A percentile compares a stretch with the other conserved stretches of the same genome.
These are phyloP conservation scores for Aspergillus coremiiformis DNA, from an alignment of 495 filamentous ascomycete genomes.

Conservation along the genomic window DNA sequence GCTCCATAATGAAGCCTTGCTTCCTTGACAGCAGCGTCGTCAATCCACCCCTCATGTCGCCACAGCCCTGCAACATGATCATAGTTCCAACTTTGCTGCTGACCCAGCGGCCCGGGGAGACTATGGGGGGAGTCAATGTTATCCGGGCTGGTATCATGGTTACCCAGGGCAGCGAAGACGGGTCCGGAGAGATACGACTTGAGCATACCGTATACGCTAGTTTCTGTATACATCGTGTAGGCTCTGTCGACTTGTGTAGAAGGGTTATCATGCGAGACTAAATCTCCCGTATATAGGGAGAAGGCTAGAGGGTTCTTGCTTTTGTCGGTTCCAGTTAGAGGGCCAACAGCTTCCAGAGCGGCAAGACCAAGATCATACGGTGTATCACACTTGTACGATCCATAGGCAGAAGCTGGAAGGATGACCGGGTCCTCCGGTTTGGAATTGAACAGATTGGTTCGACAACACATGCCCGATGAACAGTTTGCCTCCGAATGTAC, in stretches of 20 bases:
- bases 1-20: slow-evolving; percentile 44
- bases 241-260: slow-evolving; percentile 38
- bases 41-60: slow-evolving; percentile 47
- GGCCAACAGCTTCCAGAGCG: slow-evolving; percentile 49
- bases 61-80: slow-evolving; percentile 44
- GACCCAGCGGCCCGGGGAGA: slow-evolving; percentile 44
- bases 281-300: slow-evolving; percentile 49
- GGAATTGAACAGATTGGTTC: slow-evolving; percentile 36
- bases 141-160: slow-evolving; percentile 49
- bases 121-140: slow-evolving; percentile 44
- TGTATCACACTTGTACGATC: slow-evolving; percentile 49
- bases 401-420: slow-evolving; percentile 47
- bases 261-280: slow-evolving; percentile 45
- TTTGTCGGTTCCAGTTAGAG: slow-evolving; percentile 47
- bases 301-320: slow-evolving; percentile 37
- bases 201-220: slow-evolving; percentile 45
- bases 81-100: slow-evolving; percentile 52
- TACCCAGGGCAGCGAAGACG: slow-evolving; percentile 46
- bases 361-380: slow-evolving; percentile 52
- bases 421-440: slow-evolving; percentile 23
- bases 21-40: slow-evolving; percentile 29
- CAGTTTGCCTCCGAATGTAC: slow-evolving; percentile 52
- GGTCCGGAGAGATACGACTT: slow-evolving; percentile 50
- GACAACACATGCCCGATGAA: slow-evolving; percentile 46
- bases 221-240: slow-evolving; percentile 46